These are phyloP conservation scores for Cyclanthera cordifolia DNA, from an alignment of 306 rosid genomes.

Conservation along the genomic window DNA sequence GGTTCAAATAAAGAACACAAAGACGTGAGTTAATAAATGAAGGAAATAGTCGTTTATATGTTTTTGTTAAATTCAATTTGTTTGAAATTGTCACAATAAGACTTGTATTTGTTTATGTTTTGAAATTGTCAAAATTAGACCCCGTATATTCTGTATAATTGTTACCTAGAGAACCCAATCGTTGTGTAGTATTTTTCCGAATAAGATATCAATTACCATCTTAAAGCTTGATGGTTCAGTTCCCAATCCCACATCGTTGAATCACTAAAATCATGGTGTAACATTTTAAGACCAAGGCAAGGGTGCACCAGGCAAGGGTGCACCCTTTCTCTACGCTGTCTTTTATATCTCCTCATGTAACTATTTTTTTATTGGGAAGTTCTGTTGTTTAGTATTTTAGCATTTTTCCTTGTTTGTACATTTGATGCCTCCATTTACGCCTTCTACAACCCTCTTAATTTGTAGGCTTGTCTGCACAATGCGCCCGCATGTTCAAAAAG, in stretches of 20 bases:
- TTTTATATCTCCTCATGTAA: background rate
- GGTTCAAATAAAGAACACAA: background rate
- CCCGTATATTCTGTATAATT: no score
- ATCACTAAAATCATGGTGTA: no score
- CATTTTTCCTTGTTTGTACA: background rate
- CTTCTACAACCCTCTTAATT: constrained; percentile 7
- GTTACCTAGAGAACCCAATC: background rate
- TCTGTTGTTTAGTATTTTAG: background rate
- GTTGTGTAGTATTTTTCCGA: background rate
- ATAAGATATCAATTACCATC: background rate
- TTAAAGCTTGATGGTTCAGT: background rate
- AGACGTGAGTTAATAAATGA: background rate
- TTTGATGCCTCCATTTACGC: background rate
- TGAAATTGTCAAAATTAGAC: background rate
- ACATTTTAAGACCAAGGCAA: background rate
- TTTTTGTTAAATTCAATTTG: background rate
- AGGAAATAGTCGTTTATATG: background rate
- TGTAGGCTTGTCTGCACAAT: constrained; percentile 65
- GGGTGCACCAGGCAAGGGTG: no score
- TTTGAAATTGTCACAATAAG: background rate
- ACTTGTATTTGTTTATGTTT: background rate
- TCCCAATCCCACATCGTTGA: background rate
- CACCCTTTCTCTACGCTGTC: background rate
- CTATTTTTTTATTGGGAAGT: background rate
- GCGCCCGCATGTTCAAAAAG: constrained; percentile 56